A percentile compares a stretch with the other conserved stretches of the same genome.
These are phyloP conservation scores for Fusarium irregulare DNA, from an alignment of 2,329 filamentous ascomycete species.

Conservation along the genomic window DNA sequence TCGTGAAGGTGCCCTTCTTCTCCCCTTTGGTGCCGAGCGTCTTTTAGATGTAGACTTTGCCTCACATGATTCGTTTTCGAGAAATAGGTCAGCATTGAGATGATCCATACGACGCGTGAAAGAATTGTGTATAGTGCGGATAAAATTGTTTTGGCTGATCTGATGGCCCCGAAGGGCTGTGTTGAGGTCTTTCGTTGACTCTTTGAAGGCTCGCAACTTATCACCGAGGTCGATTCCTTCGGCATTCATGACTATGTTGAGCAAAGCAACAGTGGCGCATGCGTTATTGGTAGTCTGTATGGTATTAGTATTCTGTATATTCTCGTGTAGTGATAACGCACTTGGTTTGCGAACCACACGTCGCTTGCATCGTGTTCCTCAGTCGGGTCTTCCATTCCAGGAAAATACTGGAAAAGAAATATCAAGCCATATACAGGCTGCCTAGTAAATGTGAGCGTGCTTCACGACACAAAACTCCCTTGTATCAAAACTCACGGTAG, in stretches of 20 bases:
- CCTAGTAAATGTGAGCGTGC: slow-evolving; percentile 54
- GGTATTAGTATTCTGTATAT: background rate
- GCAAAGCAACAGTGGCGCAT: slow-evolving; percentile 90
- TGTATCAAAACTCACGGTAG: slow-evolving; percentile 64
- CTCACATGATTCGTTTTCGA: slow-evolving; percentile 66
- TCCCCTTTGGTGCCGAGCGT: slow-evolving; percentile 51
- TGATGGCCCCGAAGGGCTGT: slow-evolving; percentile 80
- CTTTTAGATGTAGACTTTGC: slow-evolving; percentile 50
- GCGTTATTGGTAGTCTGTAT: slow-evolving; percentile 80
- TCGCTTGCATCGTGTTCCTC: slow-evolving; percentile 65
- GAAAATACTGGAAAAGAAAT: slow-evolving; percentile 81
- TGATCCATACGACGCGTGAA: slow-evolving; percentile 85
- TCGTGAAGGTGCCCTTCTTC: slow-evolving; percentile 41
- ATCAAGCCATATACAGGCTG: slow-evolving; percentile 86
- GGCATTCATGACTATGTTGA: slow-evolving; percentile 94
- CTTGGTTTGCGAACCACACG: slow-evolving; percentile 96
- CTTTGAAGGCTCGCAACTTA: slow-evolving; percentile 78
- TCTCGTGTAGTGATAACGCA: slow-evolving; percentile 49
- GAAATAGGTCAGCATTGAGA: slow-evolving; percentile 74
- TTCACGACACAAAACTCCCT: background rate
- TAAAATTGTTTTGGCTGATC: slow-evolving; percentile 78
- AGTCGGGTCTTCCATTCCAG: slow-evolving; percentile 63
- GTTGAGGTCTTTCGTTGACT: slow-evolving; percentile 73
- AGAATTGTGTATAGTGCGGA: slow-evolving; percentile 87
- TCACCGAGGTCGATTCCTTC: slow-evolving; percentile 73